phyloP scores from a whole-genome alignment of 2,329 filamentous ascomycete genomes.

The Aureobasidium uvarum region DNA sequence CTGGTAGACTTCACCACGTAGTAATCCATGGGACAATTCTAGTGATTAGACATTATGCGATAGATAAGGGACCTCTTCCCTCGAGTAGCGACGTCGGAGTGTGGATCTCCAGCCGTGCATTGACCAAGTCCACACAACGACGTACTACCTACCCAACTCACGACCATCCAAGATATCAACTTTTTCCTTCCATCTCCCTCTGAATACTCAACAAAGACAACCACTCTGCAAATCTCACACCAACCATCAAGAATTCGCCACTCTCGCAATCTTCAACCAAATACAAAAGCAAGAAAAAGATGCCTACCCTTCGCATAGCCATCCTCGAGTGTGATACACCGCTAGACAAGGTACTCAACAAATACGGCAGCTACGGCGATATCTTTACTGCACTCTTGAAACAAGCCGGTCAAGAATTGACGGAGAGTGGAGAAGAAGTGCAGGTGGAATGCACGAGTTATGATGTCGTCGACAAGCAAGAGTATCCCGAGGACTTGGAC shows the following conservation, averaged over 20 bases:
- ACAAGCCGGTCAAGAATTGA: conserved; percentile 44
- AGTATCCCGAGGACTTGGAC: conserved; percentile 69
- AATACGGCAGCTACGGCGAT: conserved; percentile 70
- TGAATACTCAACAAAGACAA: neutral
- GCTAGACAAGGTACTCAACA: conserved; percentile 59
- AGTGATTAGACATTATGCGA: neutral
- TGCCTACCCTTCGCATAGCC: conserved; percentile 65
- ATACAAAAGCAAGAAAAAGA: neutral
- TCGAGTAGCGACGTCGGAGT: neutral
- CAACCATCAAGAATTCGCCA: neutral
- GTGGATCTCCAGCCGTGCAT: conserved; percentile 4
- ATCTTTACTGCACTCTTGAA: conserved; percentile 55
- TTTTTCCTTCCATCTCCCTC: too few relatives aligned
- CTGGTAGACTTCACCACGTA: neutral
- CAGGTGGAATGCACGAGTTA: conserved; percentile 61
- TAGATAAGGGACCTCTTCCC: neutral
- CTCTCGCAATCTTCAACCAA: neutral
- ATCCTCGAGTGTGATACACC: conserved; percentile 87
- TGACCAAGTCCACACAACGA: conserved; percentile 7
- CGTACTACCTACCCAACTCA: neutral
- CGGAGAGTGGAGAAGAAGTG: conserved; percentile 34
- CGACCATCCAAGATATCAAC: neutral
- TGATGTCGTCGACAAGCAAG: conserved; percentile 65
- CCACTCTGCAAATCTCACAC: neutral
- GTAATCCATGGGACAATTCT: too few relatives aligned